Base-by-base conservation (phyloP, 768 basidiomycete species). In the Termitomyces eurrhizus region DNA sequence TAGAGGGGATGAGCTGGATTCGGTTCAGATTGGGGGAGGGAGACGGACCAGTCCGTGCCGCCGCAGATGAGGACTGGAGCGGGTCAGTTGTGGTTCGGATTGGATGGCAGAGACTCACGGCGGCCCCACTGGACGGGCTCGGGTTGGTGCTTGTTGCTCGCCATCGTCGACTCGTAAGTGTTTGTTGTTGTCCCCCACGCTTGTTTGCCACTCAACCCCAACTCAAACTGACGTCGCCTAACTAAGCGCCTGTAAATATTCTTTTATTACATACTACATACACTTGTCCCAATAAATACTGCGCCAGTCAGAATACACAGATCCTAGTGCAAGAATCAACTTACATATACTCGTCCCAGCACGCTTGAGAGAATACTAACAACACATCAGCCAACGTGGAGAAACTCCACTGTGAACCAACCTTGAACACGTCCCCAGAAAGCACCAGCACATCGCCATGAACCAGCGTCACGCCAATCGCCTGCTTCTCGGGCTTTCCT, bases 41-140 rank as follows among this genome's bases (percentile, higher is more conserved):
- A 21, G 48, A 78, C 85, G 70, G 70, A 94, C 92, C 93, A 94
- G 74, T 92, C 89, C 26, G 89, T 92, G 55, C 93, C 93, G 56
- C 93, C 93, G 67, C 88, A 90, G 65, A 95, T 87, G 65, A 93
- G 73, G 44, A 93, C 93, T 95, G 60, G n/a, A 9, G 14, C 29
- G 60, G 33, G 11, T 39, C 55, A 51, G 60, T 8, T 56, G 41
- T 39, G 39, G 55, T 21, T 59, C 36, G 57, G 29, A 61, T 24
- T 16, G 21, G 26, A 26, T 4, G 18, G 16, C 36, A 37, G 29
- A 29, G 1, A 59, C 54, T 55, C 55, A 66, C 64, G 60, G 59
- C 63, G 21, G 41, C 61, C 64, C 63, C 63, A 66, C 52, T 54
- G 60, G 24, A 42, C 48, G 29, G 57, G 57, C 21, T 49, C 57